Base-by-base conservation (phyloP, 2,329 filamentous ascomycete genomes). In the Aspergillus quadricinctus region DNA sequence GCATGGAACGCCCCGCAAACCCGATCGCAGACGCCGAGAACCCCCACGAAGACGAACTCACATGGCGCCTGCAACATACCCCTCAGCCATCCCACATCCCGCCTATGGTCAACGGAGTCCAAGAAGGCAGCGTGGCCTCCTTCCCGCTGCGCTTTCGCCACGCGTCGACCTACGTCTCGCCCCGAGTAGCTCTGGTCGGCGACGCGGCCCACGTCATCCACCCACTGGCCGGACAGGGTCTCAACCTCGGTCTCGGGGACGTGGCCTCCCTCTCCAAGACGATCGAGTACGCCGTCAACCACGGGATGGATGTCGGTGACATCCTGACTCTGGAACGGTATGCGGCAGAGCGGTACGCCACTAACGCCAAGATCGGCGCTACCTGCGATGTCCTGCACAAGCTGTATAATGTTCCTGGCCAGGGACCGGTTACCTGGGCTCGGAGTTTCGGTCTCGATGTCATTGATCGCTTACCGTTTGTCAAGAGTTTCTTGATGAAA, bases 151-250 rank as follows among this genome's bases (percentile, higher is more conserved):
- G 88, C 69, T 81, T 97, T 78, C 87, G 92, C 28, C 94, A 99
- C 71, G 92, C 93, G n/a, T 90, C 95, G 68, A 91, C 90, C 1
- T 99, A 99, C 70, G 89, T 90, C 45, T 89, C 87, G 41, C 91
- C 96, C 67, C 88, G 94, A n/a, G 80, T 97, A 8, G 94, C 92
- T 0, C 83, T 99, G 1, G 85, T 99, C 37, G 94, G 94, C 58
- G 94, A 99, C 63, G 94, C 94, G 1, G 94, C 94, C 7, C 94
- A 99, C 72, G 96, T 92, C 1, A 87, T 96, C 62, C 94, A 99
- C 72, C 94, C 94, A 0, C 86, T 99, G 3, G 94, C 91, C 1
- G 94, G 94, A 0, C 94, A 97, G 74, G 94, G 94, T 1, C 80
- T 99, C 14, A 99, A 99, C 69, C 89, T 95, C 66, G 94, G 94